These are phyloP conservation scores for Rossbeevera mucosa DNA, from an alignment of 768 basidiomycete genomes.

Conservation along the genomic window DNA sequence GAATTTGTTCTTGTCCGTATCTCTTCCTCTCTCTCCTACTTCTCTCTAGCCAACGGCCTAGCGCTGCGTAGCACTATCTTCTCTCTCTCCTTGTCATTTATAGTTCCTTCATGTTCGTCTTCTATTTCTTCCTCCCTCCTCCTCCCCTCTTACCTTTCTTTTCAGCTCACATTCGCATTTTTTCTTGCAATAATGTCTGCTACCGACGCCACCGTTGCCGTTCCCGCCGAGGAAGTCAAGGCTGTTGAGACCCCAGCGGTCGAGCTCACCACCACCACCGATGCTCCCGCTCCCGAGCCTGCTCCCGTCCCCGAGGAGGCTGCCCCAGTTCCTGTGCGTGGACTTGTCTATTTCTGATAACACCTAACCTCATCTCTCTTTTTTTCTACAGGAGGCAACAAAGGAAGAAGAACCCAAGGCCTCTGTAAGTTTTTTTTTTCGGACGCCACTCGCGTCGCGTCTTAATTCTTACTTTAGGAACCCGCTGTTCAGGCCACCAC, in stretches of 20 bases:
- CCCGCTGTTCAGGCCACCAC: constrained; percentile 28
- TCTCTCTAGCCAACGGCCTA: constrained; percentile 49
- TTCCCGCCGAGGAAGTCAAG: constrained; percentile 52
- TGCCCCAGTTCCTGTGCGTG: constrained; percentile 34
- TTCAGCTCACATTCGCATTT: constrained; percentile 52
- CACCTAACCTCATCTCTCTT: background rate
- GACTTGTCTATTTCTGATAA: background rate
- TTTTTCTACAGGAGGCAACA: constrained; percentile 32
- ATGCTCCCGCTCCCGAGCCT: constrained; percentile 25
- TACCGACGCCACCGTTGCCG: constrained; percentile 51
- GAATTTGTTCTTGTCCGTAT: constrained; percentile 34
- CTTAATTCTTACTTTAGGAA: constrained; percentile 29
- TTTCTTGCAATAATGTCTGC: constrained; percentile 76
- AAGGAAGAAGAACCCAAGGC: constrained; percentile 39
- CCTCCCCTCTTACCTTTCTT: constrained; percentile 6
- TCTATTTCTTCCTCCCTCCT: constrained; percentile 5
- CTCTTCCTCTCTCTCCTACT: constrained; percentile 55
- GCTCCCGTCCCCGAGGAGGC: constrained; percentile 30
- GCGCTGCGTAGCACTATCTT: constrained; percentile 47
- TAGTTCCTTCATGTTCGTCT: constrained; percentile 47
- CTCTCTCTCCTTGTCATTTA: constrained; percentile 54
- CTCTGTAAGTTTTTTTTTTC: constrained; percentile 31
- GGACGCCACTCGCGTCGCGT: fast-evolving
- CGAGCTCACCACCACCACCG: constrained; percentile 30
- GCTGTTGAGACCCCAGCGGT: constrained; percentile 37